phyloP scores from a whole-genome alignment of 768 basidiomycete genomes.

The Lactifluus rugatus region DNA sequence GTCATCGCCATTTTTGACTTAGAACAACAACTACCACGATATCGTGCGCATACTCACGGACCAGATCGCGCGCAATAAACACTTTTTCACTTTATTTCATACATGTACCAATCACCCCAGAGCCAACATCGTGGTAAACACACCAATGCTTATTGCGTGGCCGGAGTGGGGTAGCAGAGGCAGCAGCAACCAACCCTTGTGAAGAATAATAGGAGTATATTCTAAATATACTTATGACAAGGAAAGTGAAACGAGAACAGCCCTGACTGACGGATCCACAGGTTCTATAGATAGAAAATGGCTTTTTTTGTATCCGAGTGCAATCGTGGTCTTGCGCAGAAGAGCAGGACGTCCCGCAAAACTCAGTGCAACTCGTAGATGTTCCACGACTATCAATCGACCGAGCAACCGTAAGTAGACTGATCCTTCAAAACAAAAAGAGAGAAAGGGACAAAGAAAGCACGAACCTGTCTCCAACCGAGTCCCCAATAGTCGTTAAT shows the following conservation, averaged over 20 bases:
- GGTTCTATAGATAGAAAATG: too few species aligned
- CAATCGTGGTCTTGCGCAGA: too few species aligned
- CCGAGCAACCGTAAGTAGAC: neutral
- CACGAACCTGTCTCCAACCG: conserved; percentile 57
- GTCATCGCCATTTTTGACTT: neutral
- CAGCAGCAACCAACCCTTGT: too few species aligned
- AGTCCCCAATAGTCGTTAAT: conserved; percentile 72
- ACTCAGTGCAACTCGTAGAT: too few species aligned
- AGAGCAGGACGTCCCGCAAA: too few species aligned
- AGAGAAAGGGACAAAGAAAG: neutral
- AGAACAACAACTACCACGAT: neutral
- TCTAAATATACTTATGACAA: conserved; percentile 5
- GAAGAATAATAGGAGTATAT: neutral
- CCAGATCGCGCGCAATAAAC: neutral
- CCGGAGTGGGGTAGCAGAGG: neutral
- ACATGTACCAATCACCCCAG: neutral
- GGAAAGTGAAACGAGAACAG: too few species aligned
- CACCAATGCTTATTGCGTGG: neutral
- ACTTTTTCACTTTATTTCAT: neutral
- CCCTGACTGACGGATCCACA: too few species aligned
- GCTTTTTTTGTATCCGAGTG: neutral
- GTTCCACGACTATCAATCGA: conserved; percentile 27
- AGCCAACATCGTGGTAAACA: neutral
- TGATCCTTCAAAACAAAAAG: neutral
- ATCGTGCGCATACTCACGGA: neutral